Base-by-base conservation (phyloP, 139 green algal genomes). In the Closterium sp. region DNA sequence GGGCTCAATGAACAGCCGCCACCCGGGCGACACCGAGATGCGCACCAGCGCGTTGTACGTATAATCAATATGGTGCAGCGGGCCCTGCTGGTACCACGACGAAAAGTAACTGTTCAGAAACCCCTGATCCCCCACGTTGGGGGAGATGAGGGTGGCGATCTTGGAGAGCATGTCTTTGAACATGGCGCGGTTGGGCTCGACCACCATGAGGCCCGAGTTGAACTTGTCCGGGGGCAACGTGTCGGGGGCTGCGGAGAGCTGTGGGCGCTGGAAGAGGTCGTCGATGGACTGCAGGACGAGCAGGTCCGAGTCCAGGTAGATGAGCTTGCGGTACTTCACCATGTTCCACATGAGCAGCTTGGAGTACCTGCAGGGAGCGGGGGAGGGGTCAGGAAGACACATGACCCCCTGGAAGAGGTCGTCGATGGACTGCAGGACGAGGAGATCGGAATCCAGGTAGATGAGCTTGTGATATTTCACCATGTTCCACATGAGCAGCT, bases 101-200 rank as follows among this genome's bases (percentile, higher is more conserved):
- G 84, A 33, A 36, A 96, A 97, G 91, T 97, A 98, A 5, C 34
- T 87, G 69, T 98, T 97, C 6, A 98, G 90, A 88, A 98, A 98
- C 21, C 96, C 96, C 88, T 96, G 95, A 88, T 97, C 95, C 2
- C 95, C 95, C 25, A 84, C 90, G 85, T 93, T 93, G 84, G 34
- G 38, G 23, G 90, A 91, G 32, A 90, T 25, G 33, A 38, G 34
- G 3, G 34, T 88, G 31, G 2, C 33, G 21, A 91, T 32, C 64
- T 91, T 91, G 28, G 89, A 83, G 3, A 93, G n/a, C 84, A 93
- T 86, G 64, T 93, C 90, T 5, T 87, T 19, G 91, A 87, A 93
- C 33, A 90, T 34, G 87, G 87, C 91, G 33, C 84, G 25, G 35
- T 33, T 89, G n/a, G 91, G 91, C 81, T 93, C 33, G 9, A 93